A percentile compares a stretch with the other conserved stretches of the same genome.
Evolutionary conservation across 768 basidiomycete species (phyloP).

Genomic region (Gymnopilus junonius): DNA sequence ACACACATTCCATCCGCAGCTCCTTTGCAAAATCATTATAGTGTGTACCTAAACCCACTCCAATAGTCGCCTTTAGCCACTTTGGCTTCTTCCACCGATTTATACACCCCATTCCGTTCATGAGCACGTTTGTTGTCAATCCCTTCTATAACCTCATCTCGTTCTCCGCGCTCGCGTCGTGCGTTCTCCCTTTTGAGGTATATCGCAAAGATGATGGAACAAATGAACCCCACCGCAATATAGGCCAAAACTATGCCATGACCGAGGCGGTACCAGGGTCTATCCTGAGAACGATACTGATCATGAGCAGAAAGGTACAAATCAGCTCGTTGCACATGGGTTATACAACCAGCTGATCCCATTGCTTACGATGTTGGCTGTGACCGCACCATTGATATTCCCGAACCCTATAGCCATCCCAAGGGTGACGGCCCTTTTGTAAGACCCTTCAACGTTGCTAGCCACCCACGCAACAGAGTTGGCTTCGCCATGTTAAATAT

Average conservation of each 20-base stretch:
- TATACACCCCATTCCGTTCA: constrained; percentile 57
- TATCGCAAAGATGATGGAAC: constrained; percentile 50
- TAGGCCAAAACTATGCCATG: constrained; percentile 74
- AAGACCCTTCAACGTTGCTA: constrained; percentile 73
- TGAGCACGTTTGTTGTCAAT: constrained; percentile 46
- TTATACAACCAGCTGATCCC: background rate
- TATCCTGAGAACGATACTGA: constrained; percentile 67
- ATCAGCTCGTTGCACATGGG: background rate
- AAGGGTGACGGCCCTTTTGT: constrained; percentile 72
- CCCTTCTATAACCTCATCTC: constrained; percentile 67
- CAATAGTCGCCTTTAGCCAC: constrained; percentile 69
- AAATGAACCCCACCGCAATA: constrained; percentile 66
- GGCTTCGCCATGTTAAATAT: constrained; percentile 10
- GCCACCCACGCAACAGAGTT: constrained; percentile 63
- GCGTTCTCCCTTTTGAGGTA: constrained; percentile 62
- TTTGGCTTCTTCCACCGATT: constrained; percentile 59
- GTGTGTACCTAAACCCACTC: constrained; percentile 77
- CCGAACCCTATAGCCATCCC: constrained; percentile 74
- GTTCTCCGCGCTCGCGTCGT: constrained; percentile 64
- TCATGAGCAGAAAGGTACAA: background rate
- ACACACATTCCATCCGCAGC: background rate
- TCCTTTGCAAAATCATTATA: constrained; percentile 32
- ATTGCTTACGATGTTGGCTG: constrained; percentile 62
- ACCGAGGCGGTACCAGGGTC: constrained; percentile 71
- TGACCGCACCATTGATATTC: constrained; percentile 72